Base-by-base conservation (phyloP, 2,329 filamentous ascomycete genomes). In the Aspergillus sp. region DNA sequence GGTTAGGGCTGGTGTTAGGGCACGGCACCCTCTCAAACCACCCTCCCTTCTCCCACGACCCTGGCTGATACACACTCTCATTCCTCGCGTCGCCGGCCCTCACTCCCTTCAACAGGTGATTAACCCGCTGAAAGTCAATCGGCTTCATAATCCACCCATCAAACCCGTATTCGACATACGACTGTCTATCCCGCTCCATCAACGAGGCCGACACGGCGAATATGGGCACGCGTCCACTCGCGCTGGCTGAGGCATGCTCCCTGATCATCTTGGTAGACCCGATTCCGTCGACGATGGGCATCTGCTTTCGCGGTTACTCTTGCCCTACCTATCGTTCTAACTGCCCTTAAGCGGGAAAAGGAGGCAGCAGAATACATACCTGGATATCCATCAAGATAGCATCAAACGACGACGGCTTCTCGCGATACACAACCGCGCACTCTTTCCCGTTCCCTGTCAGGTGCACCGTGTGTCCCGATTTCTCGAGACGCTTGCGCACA, bases 61-160 rank as follows among this genome's bases (percentile, higher is more conserved):
- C 85, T 2, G 75, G 66, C 27, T 67, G 58, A 50, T 93, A 93
- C 1, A 86, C 52, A 45, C 75, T 79, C n/a, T 66, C 57, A 12
- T 71, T 58, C 12, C 84, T 70, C 1, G 70, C 61, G 0, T 71
- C 60, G 1, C 71, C 62, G 28, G 83, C 71, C 2, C 75, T 68
- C 24, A 91, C 82, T 1, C 84, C 85, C 1, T 65, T 57, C 34
- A 93, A 68, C 5, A 93, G 64, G 19, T 70, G 68, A 40, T 75
- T 74, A 0, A 93, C 67, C 6, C 85, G 71, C 44, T 77, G 75
- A 52, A 93, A 93, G 39, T 89, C 78, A 27, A 93, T 82, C 0
- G 86, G 86, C 50, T 93, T 93, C 34, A 93, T 62, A 14, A 93
- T 86, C 85, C 85, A 93, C n/a, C 81, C 86, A 44, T 93, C 86